phyloP scores from a whole-genome alignment of 371 early-diverging fungal species.

The Mortierella polycephala region DNA sequence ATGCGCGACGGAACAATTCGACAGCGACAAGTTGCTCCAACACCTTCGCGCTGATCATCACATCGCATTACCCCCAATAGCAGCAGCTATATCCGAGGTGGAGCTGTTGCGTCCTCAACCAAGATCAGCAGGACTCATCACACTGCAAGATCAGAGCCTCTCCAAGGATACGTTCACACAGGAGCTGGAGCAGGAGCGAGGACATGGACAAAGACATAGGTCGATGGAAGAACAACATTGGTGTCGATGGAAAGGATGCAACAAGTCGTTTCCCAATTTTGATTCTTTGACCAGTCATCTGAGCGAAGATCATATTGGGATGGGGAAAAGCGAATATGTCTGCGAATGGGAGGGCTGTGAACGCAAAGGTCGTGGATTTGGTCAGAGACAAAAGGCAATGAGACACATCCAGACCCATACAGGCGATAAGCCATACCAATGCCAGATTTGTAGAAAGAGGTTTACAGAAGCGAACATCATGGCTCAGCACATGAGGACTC shows the following conservation, averaged over 20 bases:
- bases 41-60: constrained; percentile 68
- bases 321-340: constrained; percentile 76
- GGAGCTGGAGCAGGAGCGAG: neutral
- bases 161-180: neutral
- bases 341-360: constrained; percentile 86
- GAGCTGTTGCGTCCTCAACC: constrained; percentile 24
- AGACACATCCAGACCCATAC: constrained; percentile 89
- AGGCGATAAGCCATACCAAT: constrained; percentile 88
- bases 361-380: constrained; percentile 73
- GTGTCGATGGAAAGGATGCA: constrained; percentile 74
- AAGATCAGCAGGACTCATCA: neutral
- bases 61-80: constrained; percentile 15
- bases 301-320: constrained; percentile 80
- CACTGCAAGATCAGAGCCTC: neutral
- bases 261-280: constrained; percentile 65
- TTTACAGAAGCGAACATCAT: constrained; percentile 86
- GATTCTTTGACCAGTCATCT: constrained; percentile 78
- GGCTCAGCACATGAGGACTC: constrained; percentile 85
- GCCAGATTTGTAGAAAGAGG: constrained; percentile 79
- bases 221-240: constrained; percentile 26
- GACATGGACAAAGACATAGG: neutral
- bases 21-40: constrained; percentile 68
- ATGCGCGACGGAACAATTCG: constrained; percentile 68
- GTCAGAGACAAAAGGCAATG: constrained; percentile 85
- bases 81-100: neutral